A percentile compares a stretch with the other conserved stretches of the same genome.
These are phyloP conservation scores for Leishmania turanica DNA, from an alignment of 208 protist species.

Conservation along the genomic window DNA sequence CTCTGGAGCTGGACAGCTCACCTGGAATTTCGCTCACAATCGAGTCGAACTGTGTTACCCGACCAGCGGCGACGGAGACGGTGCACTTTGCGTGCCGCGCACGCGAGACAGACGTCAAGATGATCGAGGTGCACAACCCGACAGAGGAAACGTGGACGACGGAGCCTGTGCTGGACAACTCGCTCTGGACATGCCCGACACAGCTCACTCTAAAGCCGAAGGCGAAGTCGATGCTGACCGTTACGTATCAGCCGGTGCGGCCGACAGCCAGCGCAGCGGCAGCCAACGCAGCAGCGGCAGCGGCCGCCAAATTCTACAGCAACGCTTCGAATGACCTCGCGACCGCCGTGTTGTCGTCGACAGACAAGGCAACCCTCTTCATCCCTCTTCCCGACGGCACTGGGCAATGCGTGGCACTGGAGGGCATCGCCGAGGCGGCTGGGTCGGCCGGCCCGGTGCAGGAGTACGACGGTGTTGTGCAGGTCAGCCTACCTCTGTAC, in stretches of 20 bases:
- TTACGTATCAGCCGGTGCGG: conserved; percentile 91
- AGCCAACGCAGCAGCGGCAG: not conserved
- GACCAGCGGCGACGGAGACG: conserved; percentile 62
- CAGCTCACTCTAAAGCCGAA: conserved; percentile 82
- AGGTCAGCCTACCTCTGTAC: conserved; percentile 13
- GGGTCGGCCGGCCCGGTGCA: conserved; percentile 48
- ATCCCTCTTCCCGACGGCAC: conserved; percentile 93
- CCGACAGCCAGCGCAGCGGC: conserved; percentile 47
- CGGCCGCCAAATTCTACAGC: not conserved
- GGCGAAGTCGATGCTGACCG: conserved; percentile 47
- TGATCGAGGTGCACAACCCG: conserved; percentile 85
- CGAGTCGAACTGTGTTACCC: conserved; percentile 80
- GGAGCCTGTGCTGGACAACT: conserved; percentile 84
- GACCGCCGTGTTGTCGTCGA: not conserved
- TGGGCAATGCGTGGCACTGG: conserved; percentile 80
- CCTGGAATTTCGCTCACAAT: conserved; percentile 78
- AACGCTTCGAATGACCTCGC: not conserved
- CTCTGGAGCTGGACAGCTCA: conserved; percentile 83
- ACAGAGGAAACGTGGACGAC: conserved; percentile 81
- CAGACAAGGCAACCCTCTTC: conserved; percentile 90
- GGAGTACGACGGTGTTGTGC: conserved; percentile 37
- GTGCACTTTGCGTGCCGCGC: conserved; percentile 87
- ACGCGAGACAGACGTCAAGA: conserved; percentile 62
- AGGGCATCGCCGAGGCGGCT: conserved; percentile 61
- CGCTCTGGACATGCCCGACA: conserved; percentile 67